These are phyloP conservation scores for Botryococcus braunii DNA, from an alignment of 163 green algal genomes.

Conservation along the genomic window DNA sequence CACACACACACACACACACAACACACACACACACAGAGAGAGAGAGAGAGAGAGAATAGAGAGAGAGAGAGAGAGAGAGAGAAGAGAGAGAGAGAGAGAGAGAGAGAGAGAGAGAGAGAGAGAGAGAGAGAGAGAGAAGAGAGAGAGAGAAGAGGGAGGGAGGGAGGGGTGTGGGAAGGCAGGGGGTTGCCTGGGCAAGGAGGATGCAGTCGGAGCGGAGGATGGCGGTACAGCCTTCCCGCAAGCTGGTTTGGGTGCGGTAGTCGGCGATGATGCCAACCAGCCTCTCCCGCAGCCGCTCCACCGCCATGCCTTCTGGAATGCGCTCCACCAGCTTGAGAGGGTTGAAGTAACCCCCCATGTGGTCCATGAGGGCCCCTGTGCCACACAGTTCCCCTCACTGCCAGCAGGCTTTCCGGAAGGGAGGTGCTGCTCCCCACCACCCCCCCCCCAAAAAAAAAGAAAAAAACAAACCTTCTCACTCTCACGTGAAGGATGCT, in stretches of 20 bases:
- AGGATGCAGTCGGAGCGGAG: slow-evolving; percentile 55
- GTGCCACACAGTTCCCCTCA: too few relatives aligned
- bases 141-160: not conserved
- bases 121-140: not conserved
- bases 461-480: too few relatives aligned
- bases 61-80: too few relatives aligned
- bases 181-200: slow-evolving; percentile 27
- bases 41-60: too few relatives aligned
- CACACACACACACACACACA: too few relatives aligned
- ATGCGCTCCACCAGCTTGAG: slow-evolving; percentile 73
- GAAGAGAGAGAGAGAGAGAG: not conserved
- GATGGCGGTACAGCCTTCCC: slow-evolving; percentile 81
- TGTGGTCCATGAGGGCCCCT: slow-evolving; percentile 80
- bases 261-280: slow-evolving; percentile 81
- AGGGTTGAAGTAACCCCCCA: slow-evolving; percentile 79
- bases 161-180: not conserved
- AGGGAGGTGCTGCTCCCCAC: too few relatives aligned
- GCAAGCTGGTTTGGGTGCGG: slow-evolving; percentile 56
- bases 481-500: too few relatives aligned
- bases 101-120: not conserved
- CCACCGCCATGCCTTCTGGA: slow-evolving; percentile 65
- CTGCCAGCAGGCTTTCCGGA: too few relatives aligned
- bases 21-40: too few relatives aligned
- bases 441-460: too few relatives aligned
- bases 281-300: slow-evolving; percentile 64